These are phyloP conservation scores for Juglanconis oblonga DNA, from an alignment of 2,329 filamentous ascomycete genomes.

Conservation along the genomic window DNA sequence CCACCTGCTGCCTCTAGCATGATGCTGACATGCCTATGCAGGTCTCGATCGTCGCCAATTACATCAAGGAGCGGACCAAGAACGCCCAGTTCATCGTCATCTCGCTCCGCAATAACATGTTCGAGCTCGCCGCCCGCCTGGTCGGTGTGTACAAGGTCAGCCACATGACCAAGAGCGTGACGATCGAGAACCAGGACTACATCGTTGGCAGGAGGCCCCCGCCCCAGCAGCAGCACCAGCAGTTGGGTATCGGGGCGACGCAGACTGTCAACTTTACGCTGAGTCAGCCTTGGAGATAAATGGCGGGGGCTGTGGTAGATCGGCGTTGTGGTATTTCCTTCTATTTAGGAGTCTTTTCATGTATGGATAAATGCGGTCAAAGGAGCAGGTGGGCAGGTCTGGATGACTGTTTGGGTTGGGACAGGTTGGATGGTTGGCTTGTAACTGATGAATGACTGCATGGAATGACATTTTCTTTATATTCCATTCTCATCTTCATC, in stretches of 20 bases:
- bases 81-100: conserved; percentile 99
- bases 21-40: conserved; percentile 32
- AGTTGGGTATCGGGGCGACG: conserved; percentile 21
- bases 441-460: conserved; percentile 14
- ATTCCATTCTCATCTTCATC: not conserved
- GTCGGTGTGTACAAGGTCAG: conserved; percentile 99
- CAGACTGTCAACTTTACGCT: conserved; percentile 20
- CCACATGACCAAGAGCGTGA: conserved; percentile 94
- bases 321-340: not conserved
- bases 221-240: conserved; percentile 27
- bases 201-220: conserved; percentile 45
- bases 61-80: conserved; percentile 98
- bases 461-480: conserved; percentile 9
- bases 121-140: conserved; percentile 90
- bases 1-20: not conserved
- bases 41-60: conserved; percentile 96
- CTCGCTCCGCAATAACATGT: conserved; percentile 98
- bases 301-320: not conserved
- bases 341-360: not conserved
- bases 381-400: not conserved
- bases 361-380: not conserved
- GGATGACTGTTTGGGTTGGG: conserved; percentile 1
- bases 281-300: conserved; percentile 18
- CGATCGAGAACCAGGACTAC: conserved; percentile 81
- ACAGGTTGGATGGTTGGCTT: not conserved